phyloP scores from a whole-genome alignment of 768 basidiomycete species.

The Trametes gibbosa region DNA sequence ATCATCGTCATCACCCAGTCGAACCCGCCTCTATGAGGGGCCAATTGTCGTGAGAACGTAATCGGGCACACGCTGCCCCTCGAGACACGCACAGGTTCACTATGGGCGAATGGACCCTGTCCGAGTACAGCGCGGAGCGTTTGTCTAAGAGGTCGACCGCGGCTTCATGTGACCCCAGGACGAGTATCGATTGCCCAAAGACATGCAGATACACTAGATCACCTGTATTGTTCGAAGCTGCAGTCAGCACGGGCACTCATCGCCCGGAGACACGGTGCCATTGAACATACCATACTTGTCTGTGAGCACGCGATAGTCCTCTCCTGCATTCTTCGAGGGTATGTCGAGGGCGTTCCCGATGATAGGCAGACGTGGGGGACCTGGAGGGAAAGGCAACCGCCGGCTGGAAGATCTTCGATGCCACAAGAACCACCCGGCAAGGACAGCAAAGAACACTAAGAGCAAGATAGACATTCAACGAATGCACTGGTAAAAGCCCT shows the following conservation, averaged over 20 bases:
- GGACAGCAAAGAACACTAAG: neutral
- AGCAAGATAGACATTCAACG: neutral
- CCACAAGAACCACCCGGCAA: neutral
- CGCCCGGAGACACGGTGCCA: neutral
- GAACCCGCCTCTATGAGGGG: neutral
- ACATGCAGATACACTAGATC: constrained; percentile 62
- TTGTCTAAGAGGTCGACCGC: constrained; percentile 67
- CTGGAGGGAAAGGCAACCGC: constrained; percentile 15
- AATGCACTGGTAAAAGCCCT: no score
- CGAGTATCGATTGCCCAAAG: constrained; percentile 62
- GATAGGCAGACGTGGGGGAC: constrained; percentile 16
- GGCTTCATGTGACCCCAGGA: constrained; percentile 59
- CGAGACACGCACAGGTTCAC: constrained; percentile 72
- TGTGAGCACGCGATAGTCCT: neutral
- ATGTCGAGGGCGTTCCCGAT: constrained; percentile 18
- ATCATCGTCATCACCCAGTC: constrained; percentile 1
- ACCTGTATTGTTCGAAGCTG: constrained; percentile 35
- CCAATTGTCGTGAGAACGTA: neutral
- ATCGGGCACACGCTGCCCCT: no score
- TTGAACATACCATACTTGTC: constrained; percentile 6
- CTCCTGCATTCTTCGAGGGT: constrained; percentile 4
- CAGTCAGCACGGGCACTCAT: neutral
- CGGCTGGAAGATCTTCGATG: neutral
- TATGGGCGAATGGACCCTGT: constrained; percentile 57
- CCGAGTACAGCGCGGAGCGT: constrained; percentile 68